Evolutionary conservation across 345 rosid genomes (phyloP), one percentile per base, ranked within the genome.

Genomic region (Trapa incisa): DNA sequence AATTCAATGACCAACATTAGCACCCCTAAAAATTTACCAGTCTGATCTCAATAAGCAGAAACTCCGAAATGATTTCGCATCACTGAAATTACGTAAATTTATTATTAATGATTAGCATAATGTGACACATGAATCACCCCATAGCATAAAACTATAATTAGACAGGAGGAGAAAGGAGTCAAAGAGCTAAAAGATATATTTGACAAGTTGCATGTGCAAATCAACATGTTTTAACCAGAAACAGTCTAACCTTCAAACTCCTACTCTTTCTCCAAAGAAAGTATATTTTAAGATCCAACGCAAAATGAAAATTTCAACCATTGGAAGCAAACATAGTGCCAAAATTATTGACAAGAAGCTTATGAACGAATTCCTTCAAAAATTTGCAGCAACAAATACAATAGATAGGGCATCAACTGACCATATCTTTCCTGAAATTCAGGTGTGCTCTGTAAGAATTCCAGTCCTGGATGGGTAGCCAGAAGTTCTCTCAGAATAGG

Each of bases 361-460:
- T 54, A n/a, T n/a, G 17, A 58, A 35, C 37, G 4, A 50, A 50
- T 13, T 11, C 22, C n/a, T 41, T 22, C 6, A 15, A 67, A 54
- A 32, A 4, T 8, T 65, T 41, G 36, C 32, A 33, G 14, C 53
- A 65, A 41, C 36, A 41, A 62, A 62, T 62, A 8, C 15, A 33
- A 42, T 41, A 22, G 37, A 65, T 12, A 35, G 33, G 67, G 6
- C 22, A 15, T 66, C 62, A 68, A 78, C 85, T 11, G 74, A 90
- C 98, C 92, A 74, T 93, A 93, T 90, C 91, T 82, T 75, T 93
- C 92, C 80, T 87, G 97, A 76, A 86, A 87, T 75, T 90, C 96
- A 66, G 96, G 96, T 33, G 89, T 82, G 76, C 80, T 80, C 52
- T 77, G 83, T 71, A 87, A 78, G 74, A 90, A 88, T 75, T 93